These are phyloP conservation scores for Hanseniaspora uvarum DNA, from an alignment of 1,139 yeast genomes.

Conservation along the genomic window DNA sequence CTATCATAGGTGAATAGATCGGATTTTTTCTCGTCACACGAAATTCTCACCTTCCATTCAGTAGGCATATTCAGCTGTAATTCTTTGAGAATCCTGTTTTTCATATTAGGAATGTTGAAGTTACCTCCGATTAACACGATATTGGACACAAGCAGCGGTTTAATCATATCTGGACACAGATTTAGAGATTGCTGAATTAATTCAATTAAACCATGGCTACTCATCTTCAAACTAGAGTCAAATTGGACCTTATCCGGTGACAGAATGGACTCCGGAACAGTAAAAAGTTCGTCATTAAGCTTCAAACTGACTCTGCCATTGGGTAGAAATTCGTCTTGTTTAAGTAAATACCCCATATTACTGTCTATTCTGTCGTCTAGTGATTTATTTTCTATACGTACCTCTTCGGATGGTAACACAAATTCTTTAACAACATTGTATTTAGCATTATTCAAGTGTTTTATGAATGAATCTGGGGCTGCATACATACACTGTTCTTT, in stretches of 20 bases:
- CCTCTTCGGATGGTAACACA: slow-evolving; percentile 72
- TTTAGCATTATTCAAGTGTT: slow-evolving; percentile 37
- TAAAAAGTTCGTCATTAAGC: slow-evolving; percentile 73
- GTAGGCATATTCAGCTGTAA: slow-evolving; percentile 57
- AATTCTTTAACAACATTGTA: slow-evolving; percentile 46
- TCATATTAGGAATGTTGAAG: slow-evolving; percentile 58
- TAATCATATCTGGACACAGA: slow-evolving; percentile 60
- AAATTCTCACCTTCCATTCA: slow-evolving; percentile 53
- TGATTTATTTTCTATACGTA: slow-evolving; percentile 35
- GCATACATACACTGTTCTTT: slow-evolving; percentile 75
- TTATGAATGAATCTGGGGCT: slow-evolving; percentile 50
- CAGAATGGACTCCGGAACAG: slow-evolving; percentile 76
- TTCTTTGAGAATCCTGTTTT: slow-evolving; percentile 48
- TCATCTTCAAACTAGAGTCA: slow-evolving; percentile 29
- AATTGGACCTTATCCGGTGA: slow-evolving; percentile 79
- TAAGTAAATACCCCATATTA: slow-evolving; percentile 21
- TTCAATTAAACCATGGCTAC: slow-evolving; percentile 62
- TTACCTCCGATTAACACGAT: slow-evolving; percentile 78
- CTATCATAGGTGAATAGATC: slow-evolving; percentile 47
- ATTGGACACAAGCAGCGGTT: slow-evolving; percentile 72
- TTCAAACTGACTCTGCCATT: slow-evolving; percentile 30
- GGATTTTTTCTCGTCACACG: slow-evolving; percentile 30
- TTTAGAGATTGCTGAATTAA: slow-evolving; percentile 61
- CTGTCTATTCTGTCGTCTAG: slow-evolving; percentile 21
- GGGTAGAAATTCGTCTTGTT: slow-evolving; percentile 48